A percentile compares a stretch with the other conserved stretches of the same genome.
These are phyloP conservation scores for Rhizopus arrhizus DNA, from an alignment of 371 early-diverging fungal species.

Conservation along the genomic window DNA sequence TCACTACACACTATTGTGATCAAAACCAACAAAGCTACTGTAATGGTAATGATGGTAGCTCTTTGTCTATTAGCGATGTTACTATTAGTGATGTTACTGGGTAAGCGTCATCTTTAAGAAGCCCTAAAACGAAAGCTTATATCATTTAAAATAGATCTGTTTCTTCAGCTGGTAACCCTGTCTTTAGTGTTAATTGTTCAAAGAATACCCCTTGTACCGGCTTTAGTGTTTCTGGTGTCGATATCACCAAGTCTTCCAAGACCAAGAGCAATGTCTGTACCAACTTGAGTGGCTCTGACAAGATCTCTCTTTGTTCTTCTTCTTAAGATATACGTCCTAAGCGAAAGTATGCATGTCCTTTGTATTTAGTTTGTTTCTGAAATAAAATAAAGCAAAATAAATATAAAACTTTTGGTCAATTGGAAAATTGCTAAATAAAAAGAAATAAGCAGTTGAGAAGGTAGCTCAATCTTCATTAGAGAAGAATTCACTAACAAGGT, in stretches of 20 bases:
- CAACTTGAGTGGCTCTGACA: slow-evolving; percentile 18
- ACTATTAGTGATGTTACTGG: too few species aligned
- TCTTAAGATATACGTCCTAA: too few species aligned
- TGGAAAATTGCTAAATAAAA: too few species aligned
- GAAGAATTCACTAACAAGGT: too few species aligned
- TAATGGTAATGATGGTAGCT: slow-evolving; percentile 23
- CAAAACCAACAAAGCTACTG: slow-evolving; percentile 24
- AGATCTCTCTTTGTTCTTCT: slow-evolving; percentile 9
- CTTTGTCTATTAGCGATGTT: slow-evolving; percentile 24
- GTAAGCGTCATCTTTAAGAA: slow-evolving; percentile 23
- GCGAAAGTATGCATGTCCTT: too few species aligned
- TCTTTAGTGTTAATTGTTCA: slow-evolving; percentile 31
- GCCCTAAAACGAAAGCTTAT: not conserved
- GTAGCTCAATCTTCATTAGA: too few species aligned
- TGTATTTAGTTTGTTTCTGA: too few species aligned
- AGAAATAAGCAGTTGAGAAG: too few species aligned
- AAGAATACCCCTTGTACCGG: slow-evolving; percentile 29
- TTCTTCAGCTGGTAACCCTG: slow-evolving; percentile 18
- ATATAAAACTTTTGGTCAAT: too few species aligned
- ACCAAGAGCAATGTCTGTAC: slow-evolving; percentile 21
- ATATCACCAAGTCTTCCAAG: slow-evolving; percentile 22
- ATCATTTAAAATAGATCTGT: slow-evolving; percentile 10
- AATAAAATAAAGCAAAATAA: too few species aligned
- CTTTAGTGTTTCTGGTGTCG: slow-evolving; percentile 24
- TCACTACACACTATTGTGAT: too few species aligned